These are phyloP conservation scores for Heliamphora pulchella DNA, from an alignment of 179 eudicot genomes.

Conservation along the genomic window DNA sequence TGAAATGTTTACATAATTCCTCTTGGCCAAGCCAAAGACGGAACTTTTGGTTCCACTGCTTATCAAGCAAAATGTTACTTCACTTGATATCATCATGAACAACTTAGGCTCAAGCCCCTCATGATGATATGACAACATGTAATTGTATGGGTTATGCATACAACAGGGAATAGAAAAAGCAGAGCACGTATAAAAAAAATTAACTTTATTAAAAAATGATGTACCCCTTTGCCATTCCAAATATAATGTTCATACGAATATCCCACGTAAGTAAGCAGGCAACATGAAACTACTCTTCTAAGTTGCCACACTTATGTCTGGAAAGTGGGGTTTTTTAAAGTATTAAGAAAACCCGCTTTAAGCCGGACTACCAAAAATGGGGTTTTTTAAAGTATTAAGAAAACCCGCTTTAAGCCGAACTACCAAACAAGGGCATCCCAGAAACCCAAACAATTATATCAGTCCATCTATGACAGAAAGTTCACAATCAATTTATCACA, in stretches of 20 bases:
- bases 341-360: no score
- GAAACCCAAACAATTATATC: conserved; percentile 8
- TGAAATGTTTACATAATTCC: conserved; percentile 67
- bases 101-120: conserved; percentile 78
- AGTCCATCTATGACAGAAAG: background rate
- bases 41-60: conserved; percentile 59
- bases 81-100: conserved; percentile 69
- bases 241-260: conserved; percentile 55
- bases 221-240: conserved; percentile 75
- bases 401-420: no score
- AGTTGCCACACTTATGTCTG: conserved; percentile 62
- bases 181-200: background rate
- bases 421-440: conserved; percentile 69
- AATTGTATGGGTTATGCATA: background rate
- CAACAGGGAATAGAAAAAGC: background rate
- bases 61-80: conserved; percentile 66
- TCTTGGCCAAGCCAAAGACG: conserved; percentile 71
- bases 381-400: no score
- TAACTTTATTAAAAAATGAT: background rate
- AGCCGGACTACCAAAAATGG: no score
- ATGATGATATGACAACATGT: conserved; percentile 65
- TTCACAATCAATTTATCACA: background rate
- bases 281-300: conserved; percentile 64
- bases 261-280: conserved; percentile 77
- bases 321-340: no score